Percentiles rank a stretch among this genome's conserved stretches.
These are phyloP conservation scores for Annulohypoxylon truncatum DNA, from an alignment of 2,329 filamentous ascomycete species.

Conservation along the genomic window DNA sequence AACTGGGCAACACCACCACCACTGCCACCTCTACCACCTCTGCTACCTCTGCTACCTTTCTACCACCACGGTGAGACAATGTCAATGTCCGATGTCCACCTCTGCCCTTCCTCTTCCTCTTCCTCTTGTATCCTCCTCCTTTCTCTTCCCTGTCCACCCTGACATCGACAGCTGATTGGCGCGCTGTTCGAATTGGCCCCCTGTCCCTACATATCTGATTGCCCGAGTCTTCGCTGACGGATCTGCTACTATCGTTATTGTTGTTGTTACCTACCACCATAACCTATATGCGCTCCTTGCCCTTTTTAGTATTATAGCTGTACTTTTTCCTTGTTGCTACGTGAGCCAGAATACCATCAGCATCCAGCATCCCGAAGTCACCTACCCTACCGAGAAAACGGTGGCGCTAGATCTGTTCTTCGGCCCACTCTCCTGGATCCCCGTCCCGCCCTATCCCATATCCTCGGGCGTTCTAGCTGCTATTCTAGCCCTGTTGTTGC, in stretches of 20 bases:
- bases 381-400: conserved; percentile 35
- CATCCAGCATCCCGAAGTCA: conserved; percentile 33
- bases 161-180: conserved; percentile 19
- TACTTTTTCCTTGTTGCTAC: conserved; percentile 28
- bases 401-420: conserved; percentile 34
- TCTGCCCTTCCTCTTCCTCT: conserved; percentile 24
- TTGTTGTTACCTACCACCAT: conserved; percentile 25
- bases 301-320: neutral
- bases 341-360: conserved; percentile 21
- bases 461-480: conserved; percentile 30
- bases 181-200: conserved; percentile 9
- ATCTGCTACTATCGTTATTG: conserved; percentile 24
- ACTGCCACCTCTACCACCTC: neutral
- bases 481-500: conserved; percentile 22
- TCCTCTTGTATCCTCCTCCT: conserved; percentile 18
- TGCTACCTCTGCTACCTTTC: conserved; percentile 1
- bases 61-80: conserved; percentile 41
- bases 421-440: conserved; percentile 32
- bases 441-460: conserved; percentile 41
- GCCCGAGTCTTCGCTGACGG: conserved; percentile 11
- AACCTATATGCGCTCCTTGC: conserved; percentile 14
- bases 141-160: neutral
- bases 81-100: conserved; percentile 5
- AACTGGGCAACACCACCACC: conserved; percentile 12
- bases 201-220: conserved; percentile 10